phyloP scores from a whole-genome alignment of 805 yeast species.

The Cyberlindnera veronae region DNA sequence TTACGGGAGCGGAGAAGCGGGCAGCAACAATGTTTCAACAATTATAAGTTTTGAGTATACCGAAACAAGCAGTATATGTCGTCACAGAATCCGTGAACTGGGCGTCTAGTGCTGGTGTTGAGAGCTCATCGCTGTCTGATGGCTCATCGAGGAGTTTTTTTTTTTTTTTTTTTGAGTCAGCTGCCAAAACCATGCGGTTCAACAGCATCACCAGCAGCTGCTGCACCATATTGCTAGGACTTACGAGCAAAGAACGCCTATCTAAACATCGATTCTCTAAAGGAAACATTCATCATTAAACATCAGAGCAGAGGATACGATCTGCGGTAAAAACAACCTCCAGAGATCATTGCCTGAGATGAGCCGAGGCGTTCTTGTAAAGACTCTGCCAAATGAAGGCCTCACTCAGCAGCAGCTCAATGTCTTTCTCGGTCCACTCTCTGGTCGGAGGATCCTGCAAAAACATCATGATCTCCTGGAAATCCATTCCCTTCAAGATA shows the following conservation, averaged over 20 bases:
- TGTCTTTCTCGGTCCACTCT: slow-evolving; percentile 83
- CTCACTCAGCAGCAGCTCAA: slow-evolving; percentile 88
- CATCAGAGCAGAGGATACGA: too few species aligned
- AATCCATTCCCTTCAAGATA: slow-evolving; percentile 77
- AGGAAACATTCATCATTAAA: background rate
- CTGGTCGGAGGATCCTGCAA: slow-evolving; percentile 87
- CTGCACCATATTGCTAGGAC: too few species aligned
- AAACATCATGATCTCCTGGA: slow-evolving; percentile 90
- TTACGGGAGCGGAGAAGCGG: too few species aligned
- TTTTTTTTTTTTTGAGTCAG: background rate
- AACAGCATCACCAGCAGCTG: too few species aligned
- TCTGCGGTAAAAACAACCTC: background rate
- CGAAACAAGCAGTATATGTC: too few species aligned
- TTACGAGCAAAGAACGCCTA: background rate
- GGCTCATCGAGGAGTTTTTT: too few species aligned
- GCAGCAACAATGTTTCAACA: too few species aligned
- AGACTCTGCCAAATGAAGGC: slow-evolving; percentile 96
- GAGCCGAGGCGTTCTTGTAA: slow-evolving; percentile 87
- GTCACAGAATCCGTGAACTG: too few species aligned
- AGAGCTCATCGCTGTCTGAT: background rate
- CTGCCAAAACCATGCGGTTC: background rate
- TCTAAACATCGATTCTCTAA: background rate
- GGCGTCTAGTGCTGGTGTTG: background rate
- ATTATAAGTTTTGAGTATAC: too few species aligned
- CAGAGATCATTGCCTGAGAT: slow-evolving; percentile 42